These are phyloP conservation scores for Staphylotrichum tortipilum DNA, from an alignment of 495 filamentous ascomycete genomes.

Conservation along the genomic window DNA sequence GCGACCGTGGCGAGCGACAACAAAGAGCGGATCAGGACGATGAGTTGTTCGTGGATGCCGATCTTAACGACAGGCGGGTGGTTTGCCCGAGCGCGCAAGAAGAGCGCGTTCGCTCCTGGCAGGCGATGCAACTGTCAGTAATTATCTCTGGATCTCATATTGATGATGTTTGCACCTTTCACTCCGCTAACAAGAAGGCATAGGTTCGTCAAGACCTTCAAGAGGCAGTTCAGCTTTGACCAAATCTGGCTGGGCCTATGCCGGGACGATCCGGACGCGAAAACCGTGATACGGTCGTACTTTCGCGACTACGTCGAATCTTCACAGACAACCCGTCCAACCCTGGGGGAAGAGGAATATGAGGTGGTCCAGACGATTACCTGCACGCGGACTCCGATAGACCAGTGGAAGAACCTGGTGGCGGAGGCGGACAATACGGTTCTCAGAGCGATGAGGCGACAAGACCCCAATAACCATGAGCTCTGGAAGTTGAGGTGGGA, in stretches of 20 bases:
- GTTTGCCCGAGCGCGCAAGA: too few relatives aligned
- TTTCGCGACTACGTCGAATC: not conserved
- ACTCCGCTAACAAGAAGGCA: not conserved
- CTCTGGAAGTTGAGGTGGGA: conserved; percentile 1
- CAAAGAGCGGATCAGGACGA: too few relatives aligned
- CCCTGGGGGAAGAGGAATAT: not conserved
- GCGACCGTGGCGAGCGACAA: too few relatives aligned
- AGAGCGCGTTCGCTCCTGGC: too few relatives aligned
- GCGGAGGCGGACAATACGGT: not conserved
- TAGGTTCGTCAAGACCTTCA: conserved; percentile 1
- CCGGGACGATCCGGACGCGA: not conserved
- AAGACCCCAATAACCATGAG: not conserved
- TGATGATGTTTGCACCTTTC: not conserved
- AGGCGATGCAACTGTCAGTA: too few relatives aligned
- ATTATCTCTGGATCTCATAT: too few relatives aligned
- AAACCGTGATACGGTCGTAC: not conserved
- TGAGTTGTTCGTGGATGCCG: too few relatives aligned
- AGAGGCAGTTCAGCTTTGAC: not conserved
- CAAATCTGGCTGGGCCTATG: not conserved
- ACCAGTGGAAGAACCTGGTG: not conserved
- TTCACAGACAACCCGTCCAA: not conserved
- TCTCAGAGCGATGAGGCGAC: not conserved
- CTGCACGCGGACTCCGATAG: not conserved
- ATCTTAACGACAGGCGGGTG: too few relatives aligned
- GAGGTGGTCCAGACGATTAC: not conserved